Conservation (phyloP, 2,329 filamentous ascomycete genomes). For the Fusarium sp. region DNA sequence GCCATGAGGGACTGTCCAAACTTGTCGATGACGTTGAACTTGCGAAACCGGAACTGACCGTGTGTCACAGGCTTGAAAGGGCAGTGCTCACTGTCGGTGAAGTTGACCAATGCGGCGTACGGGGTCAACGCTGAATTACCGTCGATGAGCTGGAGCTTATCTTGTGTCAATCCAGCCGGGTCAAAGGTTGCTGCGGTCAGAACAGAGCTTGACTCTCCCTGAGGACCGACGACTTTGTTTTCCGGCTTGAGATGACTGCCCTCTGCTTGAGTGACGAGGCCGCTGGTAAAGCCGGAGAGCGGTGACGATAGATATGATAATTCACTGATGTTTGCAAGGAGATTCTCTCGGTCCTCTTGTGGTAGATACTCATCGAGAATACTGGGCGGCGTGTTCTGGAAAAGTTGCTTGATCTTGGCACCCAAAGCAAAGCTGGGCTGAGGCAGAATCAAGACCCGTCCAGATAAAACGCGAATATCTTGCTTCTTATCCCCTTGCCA, state of each 20-base stretch:
- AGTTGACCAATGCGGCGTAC: constrained; percentile 47
- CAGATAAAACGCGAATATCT: constrained; percentile 49
- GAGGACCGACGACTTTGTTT: constrained; percentile 18
- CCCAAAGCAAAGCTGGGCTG: constrained; percentile 53
- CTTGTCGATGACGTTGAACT: constrained; percentile 62
- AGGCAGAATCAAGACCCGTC: constrained; percentile 54
- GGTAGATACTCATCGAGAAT: constrained; percentile 28
- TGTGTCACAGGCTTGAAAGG: constrained; percentile 61
- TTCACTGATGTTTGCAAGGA: constrained; percentile 9
- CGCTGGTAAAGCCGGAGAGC: constrained; percentile 48
- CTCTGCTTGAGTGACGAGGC: constrained; percentile 49
- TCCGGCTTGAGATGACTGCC: constrained; percentile 57
- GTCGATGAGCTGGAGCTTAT: not conserved
- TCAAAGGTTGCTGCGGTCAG: not conserved
- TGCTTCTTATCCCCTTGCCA: not conserved
- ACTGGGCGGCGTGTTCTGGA: constrained; percentile 44
- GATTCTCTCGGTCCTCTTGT: constrained; percentile 6
- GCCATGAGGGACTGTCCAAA: constrained; percentile 57
- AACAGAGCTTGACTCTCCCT: not conserved
- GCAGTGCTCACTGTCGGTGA: constrained; percentile 30
- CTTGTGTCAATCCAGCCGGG: constrained; percentile 32
- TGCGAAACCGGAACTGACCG: constrained; percentile 59
- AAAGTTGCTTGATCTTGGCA: constrained; percentile 50
- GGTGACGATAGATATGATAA: constrained; percentile 46
- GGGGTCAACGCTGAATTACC: constrained; percentile 49